Conservation (phyloP, 176 grass and related monocot species). For the Metroxylon sagu region DNA sequence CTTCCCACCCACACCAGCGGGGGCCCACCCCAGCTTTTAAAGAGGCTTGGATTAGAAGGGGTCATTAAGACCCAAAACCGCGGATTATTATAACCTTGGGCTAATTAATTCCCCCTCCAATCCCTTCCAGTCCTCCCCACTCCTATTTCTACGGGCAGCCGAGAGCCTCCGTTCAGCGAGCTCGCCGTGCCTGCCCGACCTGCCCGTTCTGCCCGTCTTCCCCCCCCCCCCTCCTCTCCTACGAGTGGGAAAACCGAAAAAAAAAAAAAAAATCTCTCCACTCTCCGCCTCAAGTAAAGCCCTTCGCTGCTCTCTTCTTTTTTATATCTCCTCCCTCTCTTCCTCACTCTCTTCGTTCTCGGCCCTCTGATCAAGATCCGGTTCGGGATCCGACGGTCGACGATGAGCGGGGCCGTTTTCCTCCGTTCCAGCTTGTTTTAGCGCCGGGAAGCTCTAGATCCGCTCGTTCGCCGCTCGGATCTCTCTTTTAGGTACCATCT, state of each 20-base stretch:
- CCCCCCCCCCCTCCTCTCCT: no score
- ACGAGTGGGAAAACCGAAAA: no score
- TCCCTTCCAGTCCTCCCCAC: conserved; percentile 15
- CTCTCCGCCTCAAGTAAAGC: no score
- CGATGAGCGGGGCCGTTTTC: not conserved
- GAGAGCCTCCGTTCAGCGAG: conserved; percentile 9
- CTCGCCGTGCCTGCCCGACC: conserved; percentile 37
- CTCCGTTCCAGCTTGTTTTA: conserved; percentile 31
- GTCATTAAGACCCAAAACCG: not conserved
- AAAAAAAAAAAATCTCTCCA: no score
- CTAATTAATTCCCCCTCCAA: not conserved
- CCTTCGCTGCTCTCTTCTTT: conserved; percentile 4
- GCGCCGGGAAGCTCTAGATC: conserved; percentile 29
- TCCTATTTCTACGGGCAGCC: conserved; percentile 12
- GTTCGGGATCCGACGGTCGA: no score
- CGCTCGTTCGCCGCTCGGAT: conserved; percentile 9
- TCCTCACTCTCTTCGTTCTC: not conserved
- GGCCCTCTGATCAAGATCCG: no score
- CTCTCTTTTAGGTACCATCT: not conserved
- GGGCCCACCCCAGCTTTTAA: no score
- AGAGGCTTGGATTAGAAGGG: no score
- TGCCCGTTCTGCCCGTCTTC: conserved; percentile 38
- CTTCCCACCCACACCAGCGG: no score
- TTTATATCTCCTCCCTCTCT: not conserved
- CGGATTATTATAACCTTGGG: not conserved